Evolutionary conservation across 2,329 filamentous ascomycete genomes (phyloP), one percentile per base, ranked within the genome.

Genomic region (Microdochium nivale): DNA sequence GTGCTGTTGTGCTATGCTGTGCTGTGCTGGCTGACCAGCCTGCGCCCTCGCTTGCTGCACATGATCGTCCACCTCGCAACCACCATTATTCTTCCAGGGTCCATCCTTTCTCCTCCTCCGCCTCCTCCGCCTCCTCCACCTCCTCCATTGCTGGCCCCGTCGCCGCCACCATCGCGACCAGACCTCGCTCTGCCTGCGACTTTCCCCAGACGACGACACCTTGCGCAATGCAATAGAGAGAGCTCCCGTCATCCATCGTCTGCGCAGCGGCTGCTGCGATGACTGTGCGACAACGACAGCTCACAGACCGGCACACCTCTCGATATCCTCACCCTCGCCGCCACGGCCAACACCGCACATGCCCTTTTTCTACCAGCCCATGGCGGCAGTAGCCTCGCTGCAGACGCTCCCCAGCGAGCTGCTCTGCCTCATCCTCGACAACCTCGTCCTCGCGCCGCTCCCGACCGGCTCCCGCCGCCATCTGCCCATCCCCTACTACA

Each of bases 401-500:
- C n/a, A 47, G 24, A 19, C 46, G 19, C 51, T 55, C 24, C 52
- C 40, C 23, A 37, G 14, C 24, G 49, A 43, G n/a, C 49, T 53
- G n/a, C 52, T 35, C 24, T 16, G 24, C 25, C 40, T 51, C 30
- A 53, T 53, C 49, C 27, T 46, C 32, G 37, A 50, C 19, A 16
- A 51, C 23, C 30, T 47, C 3, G 35, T 47, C n/a, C 25, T 47
- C 16, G 47, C 25, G 40, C 40, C 40, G 10, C 40, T 30, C 44
- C 16, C 23, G 27, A 47, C n/a, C 21, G 48, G 30, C 27, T 24
- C 23, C 16, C 14, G n/a, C 32, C 40, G 47, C 47, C 50, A 30
- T 33, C 35, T 25, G 35, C 24, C 27, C 37, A 52, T 43, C 47
- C 50, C 46, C 40, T 52, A 44, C 50, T 54, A 54, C 48, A 50